Base-by-base conservation (phyloP, 257 asterid genomes). In the Eustoma russellianum region DNA sequence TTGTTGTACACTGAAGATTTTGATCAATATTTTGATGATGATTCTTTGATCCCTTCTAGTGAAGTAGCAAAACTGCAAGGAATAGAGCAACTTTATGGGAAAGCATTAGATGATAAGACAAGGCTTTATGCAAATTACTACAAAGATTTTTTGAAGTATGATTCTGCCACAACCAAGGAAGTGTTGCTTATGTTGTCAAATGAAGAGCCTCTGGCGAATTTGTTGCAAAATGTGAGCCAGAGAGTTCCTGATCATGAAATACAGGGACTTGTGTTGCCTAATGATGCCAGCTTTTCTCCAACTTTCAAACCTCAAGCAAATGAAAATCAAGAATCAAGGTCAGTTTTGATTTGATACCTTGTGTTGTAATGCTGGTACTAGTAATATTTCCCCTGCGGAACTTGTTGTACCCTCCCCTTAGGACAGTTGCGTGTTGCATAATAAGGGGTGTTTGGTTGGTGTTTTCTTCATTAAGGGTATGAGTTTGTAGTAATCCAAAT, bases 191-290 rank as follows among this genome's bases (percentile, higher is more conserved):
- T 86, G 96, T 41, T 86, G 52, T 94, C 96, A 2, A 86, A 83
- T 30, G 92, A 74, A 1, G 96, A 86, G 76, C 81, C 96, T 1
- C 96, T 91, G 0, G 66, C 68, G 96, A 79, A 86, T 55, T 88
- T 92, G 18, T 53, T 81, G 73, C 85, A 72, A 15, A 94, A 86
- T 58, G 56, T 77, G 52, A 77, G 74, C 63, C 72, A 57, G n/a
- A 64, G 66, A 24, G 65, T 83, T 58, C 96, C 94, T 48, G 94
- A 86, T 61, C 83, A 73, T 50, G 88, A 81, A 0, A 83, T 79
- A 67, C 83, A 81, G 58, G 96, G 96, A 3, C 96, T 94, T 0
- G 75, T 83, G 57, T 65, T 81, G 70, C 89, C 94, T 10, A 83
- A 77, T 70, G 77, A 82, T 52, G 94, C 95, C 24, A 94, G 91